Percentiles rank a stretch among this genome's conserved stretches.
Conservation (phyloP, 1,284 basidiomycete genomes). For the Grifola frondosa region DNA sequence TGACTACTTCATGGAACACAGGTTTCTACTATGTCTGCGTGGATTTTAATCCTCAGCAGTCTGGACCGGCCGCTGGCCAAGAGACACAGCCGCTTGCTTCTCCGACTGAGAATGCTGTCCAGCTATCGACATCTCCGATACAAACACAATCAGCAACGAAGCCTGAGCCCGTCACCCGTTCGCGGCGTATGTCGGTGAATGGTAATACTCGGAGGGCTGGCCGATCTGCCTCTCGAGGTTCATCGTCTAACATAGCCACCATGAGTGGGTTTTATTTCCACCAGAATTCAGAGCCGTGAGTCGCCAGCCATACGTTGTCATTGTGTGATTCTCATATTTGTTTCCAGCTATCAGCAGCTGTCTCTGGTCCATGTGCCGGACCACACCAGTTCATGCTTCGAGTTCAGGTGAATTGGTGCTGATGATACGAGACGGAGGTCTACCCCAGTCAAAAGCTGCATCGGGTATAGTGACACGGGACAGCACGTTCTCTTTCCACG, state of each 20-base stretch:
- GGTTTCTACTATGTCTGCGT: constrained; percentile 64
- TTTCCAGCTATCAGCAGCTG: constrained; percentile 42
- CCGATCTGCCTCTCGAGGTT: constrained; percentile 27
- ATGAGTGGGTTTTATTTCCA: constrained; percentile 96
- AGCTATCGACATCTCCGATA: constrained; percentile 39
- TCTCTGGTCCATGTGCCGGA: constrained; percentile 42
- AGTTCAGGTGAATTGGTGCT: constrained; percentile 38
- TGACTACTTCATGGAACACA: constrained; percentile 26
- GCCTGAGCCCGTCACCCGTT: constrained; percentile 24
- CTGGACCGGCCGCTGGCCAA: constrained; percentile 51
- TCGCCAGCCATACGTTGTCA: not conserved
- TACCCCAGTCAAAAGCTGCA: constrained; percentile 17
- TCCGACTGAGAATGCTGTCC: constrained; percentile 75
- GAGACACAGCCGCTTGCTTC: constrained; percentile 76
- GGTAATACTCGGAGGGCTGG: constrained; percentile 25
- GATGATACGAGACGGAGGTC: constrained; percentile 4
- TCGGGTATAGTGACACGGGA: constrained; percentile 3
- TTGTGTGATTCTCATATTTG: not conserved
- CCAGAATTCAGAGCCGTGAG: constrained; percentile 36
- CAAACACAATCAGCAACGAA: constrained; percentile 26
- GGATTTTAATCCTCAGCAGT: constrained; percentile 40
- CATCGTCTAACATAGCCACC: constrained; percentile 46
- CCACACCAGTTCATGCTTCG: constrained; percentile 38
- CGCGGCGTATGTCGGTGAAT: constrained; percentile 28
- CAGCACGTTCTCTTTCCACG: constrained; percentile 24